Evolutionary conservation across 2,329 filamentous ascomycete species (phyloP).

Genomic region (Exophiala lecanii-corni): DNA sequence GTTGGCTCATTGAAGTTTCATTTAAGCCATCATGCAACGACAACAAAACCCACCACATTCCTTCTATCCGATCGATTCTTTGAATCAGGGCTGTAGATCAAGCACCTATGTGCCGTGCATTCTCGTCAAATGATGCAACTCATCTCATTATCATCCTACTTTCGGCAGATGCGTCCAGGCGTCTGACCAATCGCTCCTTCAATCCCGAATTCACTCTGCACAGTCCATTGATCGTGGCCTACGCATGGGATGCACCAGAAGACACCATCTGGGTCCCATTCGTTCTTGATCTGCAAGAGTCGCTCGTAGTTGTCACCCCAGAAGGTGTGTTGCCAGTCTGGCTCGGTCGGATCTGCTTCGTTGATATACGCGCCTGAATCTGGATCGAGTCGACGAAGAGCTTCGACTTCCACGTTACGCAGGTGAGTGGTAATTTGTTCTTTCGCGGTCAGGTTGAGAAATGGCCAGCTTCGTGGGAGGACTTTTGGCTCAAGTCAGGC

Average conservation of each 20-base stretch:
- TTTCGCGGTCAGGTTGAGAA: constrained; percentile 17
- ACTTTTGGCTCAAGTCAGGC: too few species aligned
- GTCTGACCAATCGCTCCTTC: constrained; percentile 17
- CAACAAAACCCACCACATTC: too few species aligned
- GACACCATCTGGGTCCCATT: constrained; percentile 29
- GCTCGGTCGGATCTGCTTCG: constrained; percentile 37
- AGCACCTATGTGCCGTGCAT: too few species aligned
- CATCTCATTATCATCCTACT: too few species aligned
- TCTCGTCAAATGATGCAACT: too few species aligned
- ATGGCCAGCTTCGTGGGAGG: constrained; percentile 18
- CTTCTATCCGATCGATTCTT: too few species aligned
- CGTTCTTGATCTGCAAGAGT: constrained; percentile 31
- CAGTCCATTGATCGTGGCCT: constrained; percentile 28
- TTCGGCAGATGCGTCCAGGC: constrained; percentile 14
- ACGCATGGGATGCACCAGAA: constrained; percentile 30
- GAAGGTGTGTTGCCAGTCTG: constrained; percentile 37
- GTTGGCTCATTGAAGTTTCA: too few species aligned
- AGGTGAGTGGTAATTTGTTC: constrained; percentile 13
- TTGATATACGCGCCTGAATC: constrained; percentile 30
- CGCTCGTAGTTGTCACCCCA: constrained; percentile 35
- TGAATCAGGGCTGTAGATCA: too few species aligned
- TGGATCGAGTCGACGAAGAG: constrained; percentile 29
- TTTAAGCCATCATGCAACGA: too few species aligned
- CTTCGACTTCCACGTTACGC: constrained; percentile 17
- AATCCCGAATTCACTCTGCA: constrained; percentile 12